A percentile compares a stretch with the other conserved stretches of the same genome.
phyloP scores from a whole-genome alignment of 2,329 filamentous ascomycete genomes.

The Emericellopsis cladophorae region DNA sequence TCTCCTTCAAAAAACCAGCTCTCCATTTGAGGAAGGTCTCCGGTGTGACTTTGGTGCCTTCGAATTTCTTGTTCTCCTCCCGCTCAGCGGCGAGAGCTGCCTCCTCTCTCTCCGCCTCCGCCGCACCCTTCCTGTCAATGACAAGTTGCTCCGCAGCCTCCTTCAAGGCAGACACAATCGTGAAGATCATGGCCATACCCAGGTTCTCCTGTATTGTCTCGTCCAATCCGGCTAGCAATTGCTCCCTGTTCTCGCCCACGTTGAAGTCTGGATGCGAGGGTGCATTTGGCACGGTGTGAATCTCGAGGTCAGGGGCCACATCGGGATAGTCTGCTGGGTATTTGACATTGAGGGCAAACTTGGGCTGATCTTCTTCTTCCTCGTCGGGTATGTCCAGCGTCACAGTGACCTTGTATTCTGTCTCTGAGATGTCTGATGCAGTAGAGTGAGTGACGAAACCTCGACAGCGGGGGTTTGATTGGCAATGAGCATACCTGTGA shows the following conservation, averaged over 20 bases:
- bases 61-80: constrained; percentile 94
- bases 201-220: constrained; percentile 82
- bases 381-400: constrained; percentile 65
- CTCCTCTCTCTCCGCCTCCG: constrained; percentile 45
- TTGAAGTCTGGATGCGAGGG: constrained; percentile 61
- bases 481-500: constrained; percentile 54
- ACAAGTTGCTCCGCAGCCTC: constrained; percentile 84
- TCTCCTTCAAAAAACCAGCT: constrained; percentile 63
- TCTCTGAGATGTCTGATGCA: constrained; percentile 68
- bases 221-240: constrained; percentile 57
- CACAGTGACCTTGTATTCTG: constrained; percentile 77
- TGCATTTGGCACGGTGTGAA: constrained; percentile 61
- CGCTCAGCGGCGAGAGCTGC: constrained; percentile 51
- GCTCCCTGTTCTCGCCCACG: constrained; percentile 65
- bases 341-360: constrained; percentile 69
- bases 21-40: constrained; percentile 81
- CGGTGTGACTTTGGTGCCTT: constrained; percentile 76
- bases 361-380: constrained; percentile 52
- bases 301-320: constrained; percentile 68
- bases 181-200: constrained; percentile 97
- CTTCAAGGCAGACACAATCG: constrained; percentile 75
- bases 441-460: neutral
- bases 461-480: neutral
- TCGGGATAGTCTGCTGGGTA: constrained; percentile 92
- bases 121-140: constrained; percentile 54